Evolutionary conservation across 345 rosid genomes (phyloP).

Genomic region (Ailanthus altissimus): DNA sequence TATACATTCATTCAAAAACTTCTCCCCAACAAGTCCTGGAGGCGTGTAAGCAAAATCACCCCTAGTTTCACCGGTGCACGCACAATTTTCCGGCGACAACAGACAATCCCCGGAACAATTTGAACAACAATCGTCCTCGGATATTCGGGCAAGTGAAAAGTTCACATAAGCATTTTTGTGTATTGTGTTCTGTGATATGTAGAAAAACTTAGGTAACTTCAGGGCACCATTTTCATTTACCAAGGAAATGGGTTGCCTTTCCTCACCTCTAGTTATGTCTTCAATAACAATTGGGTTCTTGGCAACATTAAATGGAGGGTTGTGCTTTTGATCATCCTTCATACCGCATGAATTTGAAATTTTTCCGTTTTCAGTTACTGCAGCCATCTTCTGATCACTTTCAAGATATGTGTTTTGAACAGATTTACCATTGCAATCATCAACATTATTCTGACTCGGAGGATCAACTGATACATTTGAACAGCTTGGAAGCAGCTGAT

Average conservation of each 20-base stretch:
- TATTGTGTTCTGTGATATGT: slow-evolving; percentile 30
- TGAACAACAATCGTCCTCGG: slow-evolving; percentile 33
- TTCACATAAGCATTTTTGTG: slow-evolving; percentile 35
- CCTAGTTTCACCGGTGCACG: slow-evolving; percentile 41
- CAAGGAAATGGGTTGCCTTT: slow-evolving; percentile 21
- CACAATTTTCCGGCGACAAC: slow-evolving; percentile 24
- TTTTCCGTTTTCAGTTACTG: too few species aligned
- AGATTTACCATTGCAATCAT: neutral
- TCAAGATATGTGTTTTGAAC: too few species aligned
- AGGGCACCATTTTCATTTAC: slow-evolving; percentile 5
- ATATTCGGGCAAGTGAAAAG: slow-evolving; percentile 39
- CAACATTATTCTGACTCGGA: neutral
- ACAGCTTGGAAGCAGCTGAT: neutral
- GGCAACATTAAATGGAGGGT: neutral
- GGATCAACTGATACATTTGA: neutral
- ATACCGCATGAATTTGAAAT: too few species aligned
- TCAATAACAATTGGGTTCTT: slow-evolving; percentile 25
- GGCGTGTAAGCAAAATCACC: slow-evolving; percentile 40
- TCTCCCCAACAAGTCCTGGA: slow-evolving; percentile 27
- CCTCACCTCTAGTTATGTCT: slow-evolving; percentile 40
- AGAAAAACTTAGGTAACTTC: slow-evolving; percentile 33
- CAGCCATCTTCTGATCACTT: too few species aligned
- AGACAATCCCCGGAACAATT: slow-evolving; percentile 37
- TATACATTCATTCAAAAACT: slow-evolving; percentile 25
- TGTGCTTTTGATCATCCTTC: too few species aligned